These are phyloP conservation scores for Vigna reflexopilosa DNA, from an alignment of 306 rosid genomes.

Conservation along the genomic window DNA sequence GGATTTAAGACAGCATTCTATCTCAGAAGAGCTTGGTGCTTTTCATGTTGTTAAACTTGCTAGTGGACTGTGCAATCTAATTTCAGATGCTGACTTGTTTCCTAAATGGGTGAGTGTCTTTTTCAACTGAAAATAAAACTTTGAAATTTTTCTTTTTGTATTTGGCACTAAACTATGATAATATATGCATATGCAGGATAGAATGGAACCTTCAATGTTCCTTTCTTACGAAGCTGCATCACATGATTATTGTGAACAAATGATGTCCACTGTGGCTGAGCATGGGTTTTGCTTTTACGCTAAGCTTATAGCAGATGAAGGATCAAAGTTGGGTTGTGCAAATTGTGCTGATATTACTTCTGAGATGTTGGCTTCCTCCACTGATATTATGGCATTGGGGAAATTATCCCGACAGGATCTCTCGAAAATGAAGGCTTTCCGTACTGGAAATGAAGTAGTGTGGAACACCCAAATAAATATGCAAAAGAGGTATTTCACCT, in stretches of 20 bases:
- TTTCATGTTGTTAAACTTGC: slow-evolving; percentile 62
- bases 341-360: slow-evolving; percentile 60
- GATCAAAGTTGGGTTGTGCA: slow-evolving; percentile 54
- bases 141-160: slow-evolving; percentile 15
- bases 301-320: slow-evolving; percentile 61
- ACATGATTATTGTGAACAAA: slow-evolving; percentile 58
- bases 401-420: slow-evolving; percentile 59
- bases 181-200: slow-evolving; percentile 63
- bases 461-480: slow-evolving; percentile 44
- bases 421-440: slow-evolving; percentile 38
- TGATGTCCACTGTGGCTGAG: slow-evolving; percentile 62
- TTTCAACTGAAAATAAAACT: slow-evolving; percentile 29
- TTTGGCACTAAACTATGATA: slow-evolving; percentile 38
- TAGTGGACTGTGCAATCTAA: slow-evolving; percentile 65
- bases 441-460: slow-evolving; percentile 52
- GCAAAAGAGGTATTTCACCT: slow-evolving; percentile 59
- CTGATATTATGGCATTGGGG: slow-evolving; percentile 60
- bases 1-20: slow-evolving; percentile 58
- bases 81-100: slow-evolving; percentile 70
- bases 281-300: slow-evolving; percentile 83
- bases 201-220: slow-evolving; percentile 49
- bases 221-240: slow-evolving; percentile 58
- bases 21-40: slow-evolving; percentile 56
- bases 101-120: slow-evolving; percentile 56
- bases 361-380: slow-evolving; percentile 73